A percentile compares a stretch with the other conserved stretches of the same genome.
Conservation (phyloP, 1,284 basidiomycete species). For the Hymenochaete sp. region DNA sequence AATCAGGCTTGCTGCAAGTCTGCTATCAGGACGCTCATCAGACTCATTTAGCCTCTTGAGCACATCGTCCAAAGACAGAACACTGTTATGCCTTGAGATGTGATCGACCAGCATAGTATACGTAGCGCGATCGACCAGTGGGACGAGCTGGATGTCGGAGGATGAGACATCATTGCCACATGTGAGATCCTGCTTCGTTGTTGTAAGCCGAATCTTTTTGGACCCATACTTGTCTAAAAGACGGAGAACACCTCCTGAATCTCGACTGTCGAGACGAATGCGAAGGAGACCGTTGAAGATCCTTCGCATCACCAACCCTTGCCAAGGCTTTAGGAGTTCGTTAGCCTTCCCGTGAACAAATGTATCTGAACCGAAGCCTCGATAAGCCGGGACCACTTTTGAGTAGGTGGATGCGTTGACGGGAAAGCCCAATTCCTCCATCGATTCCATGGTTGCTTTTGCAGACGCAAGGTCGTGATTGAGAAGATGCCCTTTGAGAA, state of each 20-base stretch:
- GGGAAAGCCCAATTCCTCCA: conserved; percentile 47
- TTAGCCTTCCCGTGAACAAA: conserved; percentile 46
- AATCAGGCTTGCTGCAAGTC: conserved; percentile 44
- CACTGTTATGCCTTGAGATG: conserved; percentile 13
- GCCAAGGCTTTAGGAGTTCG: conserved; percentile 34
- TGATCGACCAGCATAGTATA: conserved; percentile 58
- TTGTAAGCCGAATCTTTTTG: background rate
- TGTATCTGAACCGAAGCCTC: conserved; percentile 48
- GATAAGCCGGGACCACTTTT: conserved; percentile 48
- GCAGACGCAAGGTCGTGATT: conserved; percentile 56
- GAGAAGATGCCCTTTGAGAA: conserved; percentile 55
- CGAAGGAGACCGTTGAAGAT: conserved; percentile 59
- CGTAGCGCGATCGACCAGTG: conserved; percentile 39
- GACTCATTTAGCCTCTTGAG: conserved; percentile 38
- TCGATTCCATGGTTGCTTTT: conserved; percentile 39
- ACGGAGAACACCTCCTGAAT: conserved; percentile 32
- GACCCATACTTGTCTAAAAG: conserved; percentile 8
- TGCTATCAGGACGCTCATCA: conserved; percentile 38
- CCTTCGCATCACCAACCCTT: conserved; percentile 36
- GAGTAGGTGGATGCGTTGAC: conserved; percentile 51
- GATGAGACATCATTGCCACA: conserved; percentile 13
- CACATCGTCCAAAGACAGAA: conserved; percentile 36
- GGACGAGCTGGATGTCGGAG: conserved; percentile 5
- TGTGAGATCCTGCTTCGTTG: conserved; percentile 23
- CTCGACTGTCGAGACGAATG: conserved; percentile 46